A percentile compares a stretch with the other conserved stretches of the same genome.
phyloP scores from a whole-genome alignment of 768 basidiomycete species.

The Cyathus striatus region DNA sequence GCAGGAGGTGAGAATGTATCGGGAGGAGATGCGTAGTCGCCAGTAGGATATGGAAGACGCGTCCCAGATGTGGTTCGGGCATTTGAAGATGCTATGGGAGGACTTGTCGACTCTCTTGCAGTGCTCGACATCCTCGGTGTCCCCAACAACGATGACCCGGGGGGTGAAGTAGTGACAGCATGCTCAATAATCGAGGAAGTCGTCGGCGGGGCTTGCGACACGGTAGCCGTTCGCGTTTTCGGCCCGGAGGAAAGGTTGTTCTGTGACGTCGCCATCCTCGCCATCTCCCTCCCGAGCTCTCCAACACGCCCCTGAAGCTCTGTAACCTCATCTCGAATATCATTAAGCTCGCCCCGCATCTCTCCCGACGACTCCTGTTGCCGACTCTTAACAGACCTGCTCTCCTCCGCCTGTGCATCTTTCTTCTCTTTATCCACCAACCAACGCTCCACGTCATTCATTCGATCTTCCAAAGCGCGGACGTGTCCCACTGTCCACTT shows the following conservation, averaged over 20 bases:
- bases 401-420: slow-evolving; percentile 14
- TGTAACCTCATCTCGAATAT: slow-evolving; percentile 61
- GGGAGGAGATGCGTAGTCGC: slow-evolving; percentile 72
- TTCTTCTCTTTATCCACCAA: slow-evolving; percentile 80
- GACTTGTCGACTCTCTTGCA: slow-evolving; percentile 62
- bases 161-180: slow-evolving; percentile 7
- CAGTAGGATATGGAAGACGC: slow-evolving; percentile 76
- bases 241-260: slow-evolving; percentile 47
- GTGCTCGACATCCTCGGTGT: slow-evolving; percentile 31
- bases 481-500: slow-evolving; percentile 89
- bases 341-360: slow-evolving; percentile 37
- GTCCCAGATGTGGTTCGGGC: slow-evolving; percentile 36
- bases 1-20: slow-evolving; percentile 39
- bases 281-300: slow-evolving; percentile 77
- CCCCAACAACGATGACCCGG: slow-evolving; percentile 25
- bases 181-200: slow-evolving; percentile 40
- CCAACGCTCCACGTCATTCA: slow-evolving; percentile 90
- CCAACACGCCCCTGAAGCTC: slow-evolving; percentile 74
- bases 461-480: slow-evolving; percentile 81
- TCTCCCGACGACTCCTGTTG: slow-evolving; percentile 9
- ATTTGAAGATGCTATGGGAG: slow-evolving; percentile 46
- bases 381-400: too few species aligned
- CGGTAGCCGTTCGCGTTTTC: slow-evolving; percentile 38
- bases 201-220: slow-evolving; percentile 39
- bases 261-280: slow-evolving; percentile 55